These are phyloP conservation scores for Verticillium isaacii DNA, from an alignment of 2,329 filamentous ascomycete genomes.

Conservation along the genomic window DNA sequence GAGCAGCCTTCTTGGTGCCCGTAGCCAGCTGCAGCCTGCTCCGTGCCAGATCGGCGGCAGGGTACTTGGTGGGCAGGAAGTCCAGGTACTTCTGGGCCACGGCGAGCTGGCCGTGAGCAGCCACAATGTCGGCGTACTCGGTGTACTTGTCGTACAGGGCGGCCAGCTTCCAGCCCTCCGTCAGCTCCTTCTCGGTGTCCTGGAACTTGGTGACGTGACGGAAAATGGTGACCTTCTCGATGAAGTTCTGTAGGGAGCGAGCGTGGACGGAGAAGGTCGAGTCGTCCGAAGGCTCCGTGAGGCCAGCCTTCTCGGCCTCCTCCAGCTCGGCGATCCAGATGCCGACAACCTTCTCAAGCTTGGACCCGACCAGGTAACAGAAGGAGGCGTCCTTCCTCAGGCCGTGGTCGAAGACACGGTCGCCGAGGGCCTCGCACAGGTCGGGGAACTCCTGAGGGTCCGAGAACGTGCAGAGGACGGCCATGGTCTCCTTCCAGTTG, in stretches of 20 bases:
- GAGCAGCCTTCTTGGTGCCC: conserved; percentile 52
- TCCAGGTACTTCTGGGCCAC: conserved; percentile 89
- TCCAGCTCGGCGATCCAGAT: conserved; percentile 92
- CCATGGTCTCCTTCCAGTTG: conserved; percentile 98
- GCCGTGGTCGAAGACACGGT: conserved; percentile 76
- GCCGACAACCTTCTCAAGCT: conserved; percentile 91
- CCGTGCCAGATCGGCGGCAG: conserved; percentile 80
- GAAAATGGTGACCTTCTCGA: conserved; percentile 98
- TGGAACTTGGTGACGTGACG: conserved; percentile 88
- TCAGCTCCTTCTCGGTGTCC: conserved; percentile 67
- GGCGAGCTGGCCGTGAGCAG: conserved; percentile 79
- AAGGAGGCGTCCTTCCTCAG: conserved; percentile 88
- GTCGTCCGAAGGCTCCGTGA: conserved; percentile 65
- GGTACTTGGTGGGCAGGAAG: conserved; percentile 77
- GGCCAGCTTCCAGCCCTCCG: conserved; percentile 82
- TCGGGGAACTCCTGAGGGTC: conserved; percentile 88
- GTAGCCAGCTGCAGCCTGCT: conserved; percentile 75
- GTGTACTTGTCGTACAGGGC: conserved; percentile 90
- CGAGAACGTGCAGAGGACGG: conserved; percentile 90
- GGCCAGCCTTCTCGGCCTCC: conserved; percentile 71
- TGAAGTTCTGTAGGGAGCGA: conserved; percentile 81
- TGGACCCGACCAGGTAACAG: conserved; percentile 93
- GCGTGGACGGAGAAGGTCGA: conserved; percentile 91
- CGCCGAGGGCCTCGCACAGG: conserved; percentile 90
- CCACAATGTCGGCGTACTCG: conserved; percentile 94